These are phyloP conservation scores for Pseudozyma sp. DNA, from an alignment of 1,284 basidiomycete species.

Conservation along the genomic window DNA sequence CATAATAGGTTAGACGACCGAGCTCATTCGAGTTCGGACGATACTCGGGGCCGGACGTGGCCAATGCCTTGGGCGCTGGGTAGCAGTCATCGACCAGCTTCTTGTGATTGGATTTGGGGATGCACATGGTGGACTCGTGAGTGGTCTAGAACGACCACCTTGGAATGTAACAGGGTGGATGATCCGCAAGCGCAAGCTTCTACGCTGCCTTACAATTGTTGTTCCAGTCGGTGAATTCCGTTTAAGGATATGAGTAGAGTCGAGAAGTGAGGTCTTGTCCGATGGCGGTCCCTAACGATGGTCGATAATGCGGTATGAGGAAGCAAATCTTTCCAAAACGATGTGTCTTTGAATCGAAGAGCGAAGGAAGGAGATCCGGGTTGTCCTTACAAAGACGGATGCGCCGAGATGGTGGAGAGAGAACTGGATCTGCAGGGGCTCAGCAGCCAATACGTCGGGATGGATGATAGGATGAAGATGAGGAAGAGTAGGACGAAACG, in stretches of 20 bases:
- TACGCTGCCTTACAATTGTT: no score
- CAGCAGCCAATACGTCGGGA: not conserved
- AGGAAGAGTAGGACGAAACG: not conserved
- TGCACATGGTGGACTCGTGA: constrained; percentile 47
- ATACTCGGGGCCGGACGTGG: constrained; percentile 82
- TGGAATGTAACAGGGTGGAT: not conserved
- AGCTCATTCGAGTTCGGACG: constrained; percentile 78
- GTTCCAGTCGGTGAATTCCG: no score
- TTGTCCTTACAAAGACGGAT: no score
- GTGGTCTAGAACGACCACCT: not conserved
- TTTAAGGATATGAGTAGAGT: no score
- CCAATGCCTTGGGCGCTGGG: constrained; percentile 82
- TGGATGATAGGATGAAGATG: not conserved
- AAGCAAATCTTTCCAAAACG: no score
- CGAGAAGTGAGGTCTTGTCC: no score
- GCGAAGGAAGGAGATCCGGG: no score
- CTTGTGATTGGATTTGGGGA: constrained; percentile 83
- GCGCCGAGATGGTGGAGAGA: not conserved
- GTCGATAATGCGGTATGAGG: no score
- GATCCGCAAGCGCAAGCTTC: not conserved
- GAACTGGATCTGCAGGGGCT: not conserved
- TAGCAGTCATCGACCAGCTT: constrained; percentile 90
- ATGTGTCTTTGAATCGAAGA: no score
- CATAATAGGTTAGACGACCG: constrained; percentile 91
- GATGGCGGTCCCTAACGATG: no score